Percentiles rank a stretch among this genome's conserved stretches.
Evolutionary conservation across 2,329 filamentous ascomycete species (phyloP).

Genomic region (Tolypocladium sp.): DNA sequence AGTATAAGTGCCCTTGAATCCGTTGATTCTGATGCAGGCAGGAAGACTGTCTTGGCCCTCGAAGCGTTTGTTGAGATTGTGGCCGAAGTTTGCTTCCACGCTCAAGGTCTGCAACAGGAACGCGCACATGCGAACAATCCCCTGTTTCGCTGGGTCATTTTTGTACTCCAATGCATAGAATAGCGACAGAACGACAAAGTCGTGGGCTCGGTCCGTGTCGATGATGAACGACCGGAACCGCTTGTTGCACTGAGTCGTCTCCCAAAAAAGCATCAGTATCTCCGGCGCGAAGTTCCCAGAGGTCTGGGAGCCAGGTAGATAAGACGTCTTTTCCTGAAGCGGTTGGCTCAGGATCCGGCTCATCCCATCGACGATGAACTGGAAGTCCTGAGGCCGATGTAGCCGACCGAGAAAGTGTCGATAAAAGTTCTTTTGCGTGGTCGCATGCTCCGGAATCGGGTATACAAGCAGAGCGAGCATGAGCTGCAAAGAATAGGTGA

Average conservation of each 20-base stretch:
- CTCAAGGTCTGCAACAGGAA: conserved; percentile 93
- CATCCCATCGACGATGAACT: conserved; percentile 94
- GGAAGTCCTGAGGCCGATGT: conserved; percentile 91
- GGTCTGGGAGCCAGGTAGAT: conserved; percentile 76
- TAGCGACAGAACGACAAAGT: conserved; percentile 81
- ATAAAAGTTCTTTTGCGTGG: conserved; percentile 79
- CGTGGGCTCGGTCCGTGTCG: conserved; percentile 85
- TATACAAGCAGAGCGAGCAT: conserved; percentile 81
- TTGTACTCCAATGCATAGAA: conserved; percentile 92
- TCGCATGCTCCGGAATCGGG: conserved; percentile 68
- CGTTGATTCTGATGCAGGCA: conserved; percentile 66
- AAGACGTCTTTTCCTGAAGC: conserved; percentile 78
- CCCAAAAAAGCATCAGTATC: conserved; percentile 96
- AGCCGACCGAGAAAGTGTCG: conserved; percentile 84
- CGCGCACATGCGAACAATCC: conserved; percentile 92
- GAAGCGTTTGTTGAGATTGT: conserved; percentile 82
- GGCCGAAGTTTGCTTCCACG: conserved; percentile 82
- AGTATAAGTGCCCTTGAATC: conserved; percentile 83
- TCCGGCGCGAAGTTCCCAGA: conserved; percentile 83
- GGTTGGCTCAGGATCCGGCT: conserved; percentile 86
- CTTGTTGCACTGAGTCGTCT: conserved; percentile 94
- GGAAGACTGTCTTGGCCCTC: conserved; percentile 84
- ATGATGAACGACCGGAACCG: conserved; percentile 94
- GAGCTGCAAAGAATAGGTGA: conserved; percentile 86
- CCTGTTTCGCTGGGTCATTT: conserved; percentile 77